These are phyloP conservation scores for Vachellia collinsii DNA, from an alignment of 306 rosid genomes.

Conservation along the genomic window DNA sequence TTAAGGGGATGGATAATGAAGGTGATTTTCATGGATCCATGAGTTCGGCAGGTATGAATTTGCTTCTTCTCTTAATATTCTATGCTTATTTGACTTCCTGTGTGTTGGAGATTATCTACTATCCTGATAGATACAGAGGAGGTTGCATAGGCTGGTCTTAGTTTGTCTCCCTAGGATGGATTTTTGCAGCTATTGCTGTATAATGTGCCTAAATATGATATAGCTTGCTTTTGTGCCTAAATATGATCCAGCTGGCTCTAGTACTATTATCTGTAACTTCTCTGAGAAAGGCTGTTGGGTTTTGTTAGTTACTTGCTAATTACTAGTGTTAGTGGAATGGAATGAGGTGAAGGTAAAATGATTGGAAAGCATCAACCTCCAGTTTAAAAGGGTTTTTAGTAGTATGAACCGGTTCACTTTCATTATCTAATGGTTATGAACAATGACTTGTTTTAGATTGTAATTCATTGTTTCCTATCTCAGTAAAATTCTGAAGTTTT, in stretches of 20 bases:
- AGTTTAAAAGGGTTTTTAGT: neutral
- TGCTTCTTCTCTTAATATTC: conserved; percentile 2
- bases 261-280: neutral
- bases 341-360: neutral
- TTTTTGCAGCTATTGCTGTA: neutral
- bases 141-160: conserved; percentile 22
- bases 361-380: neutral
- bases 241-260: conserved; percentile 14
- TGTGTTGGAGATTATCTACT: neutral
- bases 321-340: neutral
- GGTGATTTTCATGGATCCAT: conserved; percentile 53
- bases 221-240: conserved; percentile 2
- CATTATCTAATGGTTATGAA: neutral
- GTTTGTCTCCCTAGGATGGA: neutral
- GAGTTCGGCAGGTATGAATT: conserved; percentile 53
- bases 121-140: neutral
- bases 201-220: neutral
- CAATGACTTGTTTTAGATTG: conserved; percentile 10
- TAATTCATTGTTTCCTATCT: neutral
- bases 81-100: neutral
- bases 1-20: conserved; percentile 53
- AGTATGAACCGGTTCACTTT: neutral
- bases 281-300: neutral
- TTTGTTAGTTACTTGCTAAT: neutral
- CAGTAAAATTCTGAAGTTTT: conserved; percentile 5